These are phyloP conservation scores for Meredithiella fracta DNA, from an alignment of 2,329 filamentous ascomycete species.

Conservation along the genomic window DNA sequence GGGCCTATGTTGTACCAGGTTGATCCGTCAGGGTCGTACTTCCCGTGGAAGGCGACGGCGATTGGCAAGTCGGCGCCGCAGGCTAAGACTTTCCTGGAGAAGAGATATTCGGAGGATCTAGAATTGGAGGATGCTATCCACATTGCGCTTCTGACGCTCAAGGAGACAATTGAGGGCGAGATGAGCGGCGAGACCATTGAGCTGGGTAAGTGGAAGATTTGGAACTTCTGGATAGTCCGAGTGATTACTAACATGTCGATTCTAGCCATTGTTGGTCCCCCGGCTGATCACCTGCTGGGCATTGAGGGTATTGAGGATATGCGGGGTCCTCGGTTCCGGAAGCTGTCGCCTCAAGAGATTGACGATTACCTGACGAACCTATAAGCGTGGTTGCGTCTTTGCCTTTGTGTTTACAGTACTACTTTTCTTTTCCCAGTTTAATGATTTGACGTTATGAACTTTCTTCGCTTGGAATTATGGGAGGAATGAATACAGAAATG, in stretches of 20 bases:
- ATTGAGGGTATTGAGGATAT: slow-evolving; percentile 79
- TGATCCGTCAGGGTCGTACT: slow-evolving; percentile 96
- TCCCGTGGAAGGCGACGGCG: slow-evolving; percentile 97
- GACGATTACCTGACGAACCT: slow-evolving; percentile 99
- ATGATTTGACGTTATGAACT: slow-evolving; percentile 14
- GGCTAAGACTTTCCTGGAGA: slow-evolving; percentile 97
- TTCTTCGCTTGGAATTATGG: slow-evolving; percentile 6
- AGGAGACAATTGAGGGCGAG: slow-evolving; percentile 98
- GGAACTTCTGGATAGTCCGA: slow-evolving; percentile 18
- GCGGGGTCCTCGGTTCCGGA: slow-evolving; percentile 74
- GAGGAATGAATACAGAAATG: slow-evolving; percentile 13
- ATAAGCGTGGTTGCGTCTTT: slow-evolving; percentile 30
- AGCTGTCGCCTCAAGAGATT: slow-evolving; percentile 93
- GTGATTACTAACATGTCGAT: background rate
- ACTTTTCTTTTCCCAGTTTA: slow-evolving; percentile 3
- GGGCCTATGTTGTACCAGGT: slow-evolving; percentile 97
- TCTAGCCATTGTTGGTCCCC: slow-evolving; percentile 80
- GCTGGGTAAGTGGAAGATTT: slow-evolving; percentile 51
- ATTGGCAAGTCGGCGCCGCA: slow-evolving; percentile 98
- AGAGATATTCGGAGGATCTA: slow-evolving; percentile 92
- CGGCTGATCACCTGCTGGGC: slow-evolving; percentile 81
- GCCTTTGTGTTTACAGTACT: slow-evolving; percentile 8
- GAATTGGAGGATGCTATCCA: slow-evolving; percentile 97
- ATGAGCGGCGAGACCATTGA: slow-evolving; percentile 99
- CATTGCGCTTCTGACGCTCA: slow-evolving; percentile 89